Percentiles rank a stretch among this genome's conserved stretches.
Conservation (phyloP, 208 protist genomes). For the Porcisia hertigi region DNA sequence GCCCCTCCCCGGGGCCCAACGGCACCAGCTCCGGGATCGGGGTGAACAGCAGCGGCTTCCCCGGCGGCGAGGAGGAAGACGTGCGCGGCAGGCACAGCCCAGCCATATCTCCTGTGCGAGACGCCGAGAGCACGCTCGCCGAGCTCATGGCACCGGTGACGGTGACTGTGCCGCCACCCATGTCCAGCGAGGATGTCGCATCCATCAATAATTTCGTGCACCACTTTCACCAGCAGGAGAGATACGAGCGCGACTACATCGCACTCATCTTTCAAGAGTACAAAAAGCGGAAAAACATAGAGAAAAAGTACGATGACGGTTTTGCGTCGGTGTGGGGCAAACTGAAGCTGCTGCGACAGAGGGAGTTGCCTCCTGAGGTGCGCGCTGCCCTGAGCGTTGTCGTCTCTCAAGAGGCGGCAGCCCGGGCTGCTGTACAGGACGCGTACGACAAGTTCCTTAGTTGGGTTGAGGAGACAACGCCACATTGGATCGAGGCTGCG, state of each 20-base stretch:
- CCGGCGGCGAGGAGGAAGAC: constrained; percentile 29
- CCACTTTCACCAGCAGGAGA: constrained; percentile 16
- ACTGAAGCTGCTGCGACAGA: constrained; percentile 30
- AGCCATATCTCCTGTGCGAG: constrained; percentile 16
- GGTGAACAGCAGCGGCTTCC: constrained; percentile 7
- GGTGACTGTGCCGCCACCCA: constrained; percentile 32
- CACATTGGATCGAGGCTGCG: constrained; percentile 64
- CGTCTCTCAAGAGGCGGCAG: constrained; percentile 25
- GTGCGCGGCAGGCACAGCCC: constrained; percentile 19
- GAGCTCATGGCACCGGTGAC: constrained; percentile 35
- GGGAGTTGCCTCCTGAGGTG: constrained; percentile 49
- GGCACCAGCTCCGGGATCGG: constrained; percentile 6
- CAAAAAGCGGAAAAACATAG: constrained; percentile 65
- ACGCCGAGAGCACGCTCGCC: constrained; percentile 17
- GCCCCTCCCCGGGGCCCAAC: constrained; percentile 2
- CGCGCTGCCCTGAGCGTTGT: constrained; percentile 35
- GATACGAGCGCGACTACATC: constrained; percentile 51
- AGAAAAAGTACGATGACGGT: constrained; percentile 36
- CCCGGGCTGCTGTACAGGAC: constrained; percentile 29
- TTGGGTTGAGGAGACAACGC: constrained; percentile 57
- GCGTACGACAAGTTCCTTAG: constrained; percentile 57
- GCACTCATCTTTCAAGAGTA: constrained; percentile 80
- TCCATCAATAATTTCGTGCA: constrained; percentile 13
- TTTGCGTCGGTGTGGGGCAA: constrained; percentile 20
- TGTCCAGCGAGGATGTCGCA: constrained; percentile 23